Percentiles rank a stretch among this genome's conserved stretches.
These are phyloP conservation scores for Citrus unshiu DNA, from an alignment of 345 rosid species.

Conservation along the genomic window DNA sequence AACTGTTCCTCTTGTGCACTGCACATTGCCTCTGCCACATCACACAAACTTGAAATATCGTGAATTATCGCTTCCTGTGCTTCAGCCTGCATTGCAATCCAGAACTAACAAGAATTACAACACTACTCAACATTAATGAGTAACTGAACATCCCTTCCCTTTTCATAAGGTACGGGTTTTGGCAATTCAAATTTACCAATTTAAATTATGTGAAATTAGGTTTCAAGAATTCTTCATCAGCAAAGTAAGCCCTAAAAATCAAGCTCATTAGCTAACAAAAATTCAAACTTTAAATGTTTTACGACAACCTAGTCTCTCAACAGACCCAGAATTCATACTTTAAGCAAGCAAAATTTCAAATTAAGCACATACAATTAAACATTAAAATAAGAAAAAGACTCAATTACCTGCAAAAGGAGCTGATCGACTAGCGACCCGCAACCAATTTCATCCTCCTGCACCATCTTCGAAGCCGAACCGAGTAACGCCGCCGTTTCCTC, in stretches of 20 bases:
- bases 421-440: constrained; percentile 39
- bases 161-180: neutral
- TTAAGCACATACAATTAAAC: neutral
- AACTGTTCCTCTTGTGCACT: constrained; percentile 39
- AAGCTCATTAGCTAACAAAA: neutral
- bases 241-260: constrained; percentile 5
- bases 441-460: constrained; percentile 8
- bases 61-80: constrained; percentile 53
- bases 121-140: neutral
- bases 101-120: neutral
- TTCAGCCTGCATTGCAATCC: constrained; percentile 63
- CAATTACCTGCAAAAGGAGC: constrained; percentile 60
- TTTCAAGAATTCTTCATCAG: neutral
- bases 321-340: neutral
- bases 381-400: neutral
- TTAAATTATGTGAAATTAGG: neutral
- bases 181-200: neutral
- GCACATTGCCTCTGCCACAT: constrained; percentile 61
- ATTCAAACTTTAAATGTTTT: neutral
- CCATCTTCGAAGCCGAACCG: constrained; percentile 5
- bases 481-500: constrained; percentile 18
- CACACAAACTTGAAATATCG: constrained; percentile 56
- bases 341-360: neutral
- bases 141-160: neutral
- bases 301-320: neutral